Base-by-base conservation (phyloP, 176 grass and related monocot genomes). In the Pharus latifolius region DNA sequence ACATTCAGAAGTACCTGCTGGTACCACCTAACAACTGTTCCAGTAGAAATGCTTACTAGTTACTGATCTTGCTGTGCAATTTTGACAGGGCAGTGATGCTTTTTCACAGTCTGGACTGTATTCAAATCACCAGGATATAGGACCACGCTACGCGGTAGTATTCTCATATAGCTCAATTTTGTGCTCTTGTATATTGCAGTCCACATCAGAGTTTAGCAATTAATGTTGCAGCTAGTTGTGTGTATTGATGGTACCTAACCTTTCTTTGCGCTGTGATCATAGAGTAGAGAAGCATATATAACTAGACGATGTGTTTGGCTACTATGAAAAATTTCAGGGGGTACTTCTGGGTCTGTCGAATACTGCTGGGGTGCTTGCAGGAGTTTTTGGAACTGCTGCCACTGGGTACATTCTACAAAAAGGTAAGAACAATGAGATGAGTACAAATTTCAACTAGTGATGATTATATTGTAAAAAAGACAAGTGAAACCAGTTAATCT, bases 111-210 rank as follows among this genome's bases (percentile, higher is more conserved):
- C 93, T 65, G 93, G 93, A 37, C 71, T 97, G 42, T 97, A 92
- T 82, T 97, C 93, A 2, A 97, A 97, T 70, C 89, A 97, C 32
- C 93, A 97, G 63, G 93, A 97, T 71, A 97, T 97, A 43, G 94
- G 94, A n/a, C 94, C 94, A 67, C 80, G 89, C 7, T 97, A 97
- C 38, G 83, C 94, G 44, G 89, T 97, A 97, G 73, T 67, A 64
- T 49, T 34, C 24, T 73, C 7, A 13, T 56, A 5, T 25, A 16
- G 29, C 66, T 76, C 33, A 1, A n/a, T n/a, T 51, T 57, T 28
- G 16, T 68, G 35, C 10, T 77, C 24, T 81, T 16, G 44, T 52
- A 33, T 34, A 59, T 19, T 58, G 19, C 38, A 53, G 43, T 44
- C 44, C 51, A 72, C 9, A 33, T 19, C 31, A 73, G 7, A 28